These are phyloP conservation scores for Phyllosticta paracitricarpa DNA, from an alignment of 2,329 filamentous ascomycete genomes.

Conservation along the genomic window DNA sequence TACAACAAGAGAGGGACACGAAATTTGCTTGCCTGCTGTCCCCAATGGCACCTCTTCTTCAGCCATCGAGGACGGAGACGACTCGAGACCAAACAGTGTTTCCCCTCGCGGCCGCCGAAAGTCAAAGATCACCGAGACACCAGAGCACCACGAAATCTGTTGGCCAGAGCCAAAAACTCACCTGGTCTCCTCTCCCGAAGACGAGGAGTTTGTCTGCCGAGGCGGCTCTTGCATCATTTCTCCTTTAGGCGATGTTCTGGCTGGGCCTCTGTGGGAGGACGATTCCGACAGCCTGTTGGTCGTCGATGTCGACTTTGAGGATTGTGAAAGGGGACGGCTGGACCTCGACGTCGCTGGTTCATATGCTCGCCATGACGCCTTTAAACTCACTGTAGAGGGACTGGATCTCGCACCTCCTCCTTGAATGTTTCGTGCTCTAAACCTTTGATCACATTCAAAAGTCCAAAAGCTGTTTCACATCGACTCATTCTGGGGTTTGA, in stretches of 20 bases:
- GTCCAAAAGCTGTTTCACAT: background rate
- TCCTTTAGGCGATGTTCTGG: constrained; percentile 68
- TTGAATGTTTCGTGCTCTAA: background rate
- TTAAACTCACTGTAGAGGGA: constrained; percentile 50
- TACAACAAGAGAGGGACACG: constrained; percentile 35
- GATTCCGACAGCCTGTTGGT: constrained; percentile 58
- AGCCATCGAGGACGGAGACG: constrained; percentile 1
- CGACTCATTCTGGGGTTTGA: background rate
- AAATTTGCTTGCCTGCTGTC: constrained; percentile 34
- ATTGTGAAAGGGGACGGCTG: constrained; percentile 70
- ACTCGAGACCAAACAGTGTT: background rate
- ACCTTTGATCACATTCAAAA: background rate
- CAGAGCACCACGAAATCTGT: constrained; percentile 13
- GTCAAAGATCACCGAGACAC: constrained; percentile 11
- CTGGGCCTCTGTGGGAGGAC: constrained; percentile 72
- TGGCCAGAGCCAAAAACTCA: constrained; percentile 11
- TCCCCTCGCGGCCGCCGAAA: background rate
- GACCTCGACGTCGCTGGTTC: constrained; percentile 80
- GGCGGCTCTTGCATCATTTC: constrained; percentile 78
- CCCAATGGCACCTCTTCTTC: constrained; percentile 9
- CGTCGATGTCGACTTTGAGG: constrained; percentile 74
- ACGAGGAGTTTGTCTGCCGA: constrained; percentile 49
- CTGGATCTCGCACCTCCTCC: constrained; percentile 52
- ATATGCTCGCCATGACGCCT: constrained; percentile 66
- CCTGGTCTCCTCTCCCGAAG: background rate